Evolutionary conservation across 1,284 basidiomycete species (phyloP).

Genomic region (Entoloma clypeatum): DNA sequence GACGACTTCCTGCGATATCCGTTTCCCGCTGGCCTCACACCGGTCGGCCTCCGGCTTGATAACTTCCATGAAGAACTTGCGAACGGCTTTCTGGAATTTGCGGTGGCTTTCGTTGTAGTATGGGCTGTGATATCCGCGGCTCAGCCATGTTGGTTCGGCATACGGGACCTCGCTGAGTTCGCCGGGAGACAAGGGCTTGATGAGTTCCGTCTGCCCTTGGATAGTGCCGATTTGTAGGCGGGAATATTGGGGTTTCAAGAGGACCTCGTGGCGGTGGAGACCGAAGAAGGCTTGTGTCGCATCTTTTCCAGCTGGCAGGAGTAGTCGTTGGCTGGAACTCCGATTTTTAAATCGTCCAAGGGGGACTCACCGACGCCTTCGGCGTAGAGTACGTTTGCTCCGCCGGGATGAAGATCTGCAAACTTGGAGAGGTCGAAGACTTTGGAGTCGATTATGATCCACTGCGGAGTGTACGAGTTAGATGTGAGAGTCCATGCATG

Average conservation of each 20-base stretch:
- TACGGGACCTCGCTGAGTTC: conserved; percentile 80
- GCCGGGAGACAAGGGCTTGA: conserved; percentile 60
- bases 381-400: conserved; percentile 40
- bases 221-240: conserved; percentile 81
- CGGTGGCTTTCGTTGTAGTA: conserved; percentile 80
- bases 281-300: conserved; percentile 89
- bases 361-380: conserved; percentile 32
- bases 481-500: background rate
- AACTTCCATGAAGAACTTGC: conserved; percentile 62
- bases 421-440: conserved; percentile 77
- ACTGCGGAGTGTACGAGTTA: conserved; percentile 35
- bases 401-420: conserved; percentile 72
- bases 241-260: conserved; percentile 77
- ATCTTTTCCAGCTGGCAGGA: conserved; percentile 56
- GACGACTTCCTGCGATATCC: conserved; percentile 69
- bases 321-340: background rate
- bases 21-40: conserved; percentile 80
- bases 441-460: conserved; percentile 75
- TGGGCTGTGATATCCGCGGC: conserved; percentile 74
- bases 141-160: conserved; percentile 87
- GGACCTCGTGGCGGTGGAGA: conserved; percentile 86
- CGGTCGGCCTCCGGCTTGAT: conserved; percentile 60
- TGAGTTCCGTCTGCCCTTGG: conserved; percentile 59
- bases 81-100: conserved; percentile 61
- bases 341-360: background rate